A percentile compares a stretch with the other conserved stretches of the same genome.
Evolutionary conservation across 306 rosid species (phyloP).

Genomic region (Hippophae tibetana): DNA sequence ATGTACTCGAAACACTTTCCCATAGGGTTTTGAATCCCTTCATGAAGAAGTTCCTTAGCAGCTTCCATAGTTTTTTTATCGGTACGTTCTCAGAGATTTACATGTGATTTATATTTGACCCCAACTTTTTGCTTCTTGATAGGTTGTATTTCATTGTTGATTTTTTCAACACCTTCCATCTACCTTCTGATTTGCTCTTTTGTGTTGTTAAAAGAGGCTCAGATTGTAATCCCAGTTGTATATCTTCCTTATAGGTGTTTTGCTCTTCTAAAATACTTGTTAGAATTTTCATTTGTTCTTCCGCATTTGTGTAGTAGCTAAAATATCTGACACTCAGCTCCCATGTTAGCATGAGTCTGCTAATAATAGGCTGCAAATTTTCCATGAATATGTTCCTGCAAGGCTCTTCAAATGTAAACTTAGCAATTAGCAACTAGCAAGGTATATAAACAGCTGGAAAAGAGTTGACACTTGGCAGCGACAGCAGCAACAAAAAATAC

Average conservation of each 20-base stretch:
- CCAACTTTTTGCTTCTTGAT: conserved; percentile 11
- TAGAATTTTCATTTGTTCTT: conserved; percentile 21
- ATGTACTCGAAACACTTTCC: conserved; percentile 22
- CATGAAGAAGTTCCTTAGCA: conserved; percentile 18
- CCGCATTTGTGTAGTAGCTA: conserved; percentile 14
- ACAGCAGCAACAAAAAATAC: too few species aligned
- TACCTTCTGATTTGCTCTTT: conserved; percentile 17
- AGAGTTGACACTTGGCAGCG: too few species aligned
- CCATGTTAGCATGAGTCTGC: conserved; percentile 10
- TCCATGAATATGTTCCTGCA: conserved; percentile 3
- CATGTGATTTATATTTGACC: conserved; percentile 7
- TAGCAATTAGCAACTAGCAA: too few species aligned
- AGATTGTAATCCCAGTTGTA: not conserved
- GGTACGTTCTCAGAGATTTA: conserved; percentile 14
- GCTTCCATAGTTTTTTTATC: conserved; percentile 22
- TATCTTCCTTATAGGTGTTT: conserved; percentile 12
- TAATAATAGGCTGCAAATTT: conserved; percentile 6
- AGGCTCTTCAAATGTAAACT: too few species aligned
- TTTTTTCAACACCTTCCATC: conserved; percentile 19
- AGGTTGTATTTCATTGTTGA: conserved; percentile 11
- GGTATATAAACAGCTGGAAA: too few species aligned
- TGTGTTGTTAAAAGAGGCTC: conserved; percentile 6
- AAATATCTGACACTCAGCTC: conserved; percentile 3
- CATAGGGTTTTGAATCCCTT: conserved; percentile 12
- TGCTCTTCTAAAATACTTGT: conserved; percentile 19